A percentile compares a stretch with the other conserved stretches of the same genome.
phyloP scores from a whole-genome alignment of 345 rosid genomes.

The Corymbia maculata region DNA sequence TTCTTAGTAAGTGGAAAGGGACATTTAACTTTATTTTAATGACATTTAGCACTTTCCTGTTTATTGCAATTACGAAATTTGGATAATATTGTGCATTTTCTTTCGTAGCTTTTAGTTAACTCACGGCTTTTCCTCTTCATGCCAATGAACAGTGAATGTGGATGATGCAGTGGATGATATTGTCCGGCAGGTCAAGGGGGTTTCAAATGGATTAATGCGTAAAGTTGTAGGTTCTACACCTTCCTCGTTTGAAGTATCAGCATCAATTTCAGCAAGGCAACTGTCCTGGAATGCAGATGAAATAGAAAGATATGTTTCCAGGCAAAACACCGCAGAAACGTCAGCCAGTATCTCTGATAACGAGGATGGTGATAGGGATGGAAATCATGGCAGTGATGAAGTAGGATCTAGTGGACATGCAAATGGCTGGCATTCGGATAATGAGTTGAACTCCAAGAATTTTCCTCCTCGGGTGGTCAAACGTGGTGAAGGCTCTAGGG shows the following conservation, averaged over 20 bases:
- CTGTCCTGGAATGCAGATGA: constrained; percentile 63
- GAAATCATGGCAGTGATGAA: constrained; percentile 35
- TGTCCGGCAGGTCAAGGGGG: constrained; percentile 87
- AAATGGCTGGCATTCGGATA: constrained; percentile 74
- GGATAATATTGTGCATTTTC: neutral
- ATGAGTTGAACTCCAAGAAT: constrained; percentile 51
- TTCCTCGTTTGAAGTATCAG: constrained; percentile 23
- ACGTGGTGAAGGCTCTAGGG: constrained; percentile 29
- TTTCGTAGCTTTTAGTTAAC: neutral
- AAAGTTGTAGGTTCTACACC: constrained; percentile 61
- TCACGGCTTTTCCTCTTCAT: neutral
- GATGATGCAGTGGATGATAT: constrained; percentile 98
- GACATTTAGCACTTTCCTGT: neutral
- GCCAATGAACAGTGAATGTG: constrained; percentile 61
- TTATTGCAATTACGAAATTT: neutral
- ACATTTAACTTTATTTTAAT: neutral
- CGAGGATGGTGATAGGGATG: constrained; percentile 47
- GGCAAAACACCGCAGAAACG: constrained; percentile 43
- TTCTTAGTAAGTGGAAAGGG: neutral
- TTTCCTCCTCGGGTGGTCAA: constrained; percentile 41
- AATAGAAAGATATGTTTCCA: constrained; percentile 19
- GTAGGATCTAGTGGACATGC: constrained; percentile 28
- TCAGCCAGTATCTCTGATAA: constrained; percentile 55
- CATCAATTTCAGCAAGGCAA: constrained; percentile 22
- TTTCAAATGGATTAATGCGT: constrained; percentile 81